phyloP scores from a whole-genome alignment of 2,329 filamentous ascomycete species.

The Fusarium lateritium region DNA sequence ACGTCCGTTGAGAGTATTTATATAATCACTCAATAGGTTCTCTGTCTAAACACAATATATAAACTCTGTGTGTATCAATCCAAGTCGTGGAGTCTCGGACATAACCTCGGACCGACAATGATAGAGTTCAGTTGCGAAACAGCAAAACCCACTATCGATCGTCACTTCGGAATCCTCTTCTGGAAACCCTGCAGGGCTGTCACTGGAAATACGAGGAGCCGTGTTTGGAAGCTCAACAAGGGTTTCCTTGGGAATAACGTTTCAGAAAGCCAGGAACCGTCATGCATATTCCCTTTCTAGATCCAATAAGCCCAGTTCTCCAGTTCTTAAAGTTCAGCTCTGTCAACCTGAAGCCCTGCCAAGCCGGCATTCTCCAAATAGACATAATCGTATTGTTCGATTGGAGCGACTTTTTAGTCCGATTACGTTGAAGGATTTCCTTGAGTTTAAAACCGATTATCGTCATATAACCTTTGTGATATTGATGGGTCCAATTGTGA shows the following conservation, averaged over 20 bases:
- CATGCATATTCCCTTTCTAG: slow-evolving; percentile 30
- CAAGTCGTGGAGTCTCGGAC: too few relatives aligned
- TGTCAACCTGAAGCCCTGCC: slow-evolving; percentile 21
- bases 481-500: too few relatives aligned
- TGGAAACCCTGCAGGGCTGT: background rate
- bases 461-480: too few relatives aligned
- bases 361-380: slow-evolving; percentile 6
- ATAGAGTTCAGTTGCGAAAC: slow-evolving; percentile 1
- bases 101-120: slow-evolving; percentile 13
- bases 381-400: background rate
- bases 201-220: slow-evolving; percentile 13
- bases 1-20: too few relatives aligned
- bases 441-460: slow-evolving; percentile 14
- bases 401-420: slow-evolving; percentile 17
- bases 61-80: too few relatives aligned
- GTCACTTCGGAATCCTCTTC: background rate
- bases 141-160: slow-evolving; percentile 11
- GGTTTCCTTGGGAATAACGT: background rate
- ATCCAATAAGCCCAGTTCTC: slow-evolving; percentile 25
- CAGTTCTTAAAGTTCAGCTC: slow-evolving; percentile 29
- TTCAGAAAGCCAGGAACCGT: background rate
- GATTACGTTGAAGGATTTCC: slow-evolving; percentile 21
- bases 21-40: too few relatives aligned
- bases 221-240: slow-evolving; percentile 3
- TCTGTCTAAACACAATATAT: too few relatives aligned